A percentile compares a stretch with the other conserved stretches of the same genome.
These are phyloP conservation scores for Galerina marginata DNA, from an alignment of 768 basidiomycete genomes.

Conservation along the genomic window DNA sequence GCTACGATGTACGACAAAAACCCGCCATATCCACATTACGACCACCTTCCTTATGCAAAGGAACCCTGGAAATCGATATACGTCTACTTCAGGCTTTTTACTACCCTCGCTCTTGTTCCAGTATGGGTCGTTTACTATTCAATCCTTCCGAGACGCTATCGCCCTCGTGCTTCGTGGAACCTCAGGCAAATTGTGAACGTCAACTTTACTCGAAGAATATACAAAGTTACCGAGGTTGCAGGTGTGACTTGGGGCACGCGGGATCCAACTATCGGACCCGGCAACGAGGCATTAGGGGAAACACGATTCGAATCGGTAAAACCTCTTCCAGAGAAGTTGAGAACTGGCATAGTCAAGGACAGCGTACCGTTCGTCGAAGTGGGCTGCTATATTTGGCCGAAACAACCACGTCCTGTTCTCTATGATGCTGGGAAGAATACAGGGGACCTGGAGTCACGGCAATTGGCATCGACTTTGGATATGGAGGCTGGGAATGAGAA, in stretches of 20 bases:
- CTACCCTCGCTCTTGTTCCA: conserved; percentile 52
- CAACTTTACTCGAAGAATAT: conserved; percentile 57
- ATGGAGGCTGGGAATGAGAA: conserved; percentile 30
- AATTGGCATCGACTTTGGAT: conserved; percentile 19
- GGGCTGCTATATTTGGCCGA: conserved; percentile 56
- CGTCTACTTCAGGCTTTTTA: conserved; percentile 51
- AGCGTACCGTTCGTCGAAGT: conserved; percentile 46
- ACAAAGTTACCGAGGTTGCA: conserved; percentile 58
- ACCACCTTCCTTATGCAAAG: conserved; percentile 47
- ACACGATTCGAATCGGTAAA: conserved; percentile 56
- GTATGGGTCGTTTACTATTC: conserved; percentile 50
- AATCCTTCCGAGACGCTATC: conserved; percentile 45
- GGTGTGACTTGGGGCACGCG: conserved; percentile 61
- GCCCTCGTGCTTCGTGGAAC: conserved; percentile 57
- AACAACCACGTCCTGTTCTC: conserved; percentile 25
- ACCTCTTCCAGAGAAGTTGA: conserved; percentile 42
- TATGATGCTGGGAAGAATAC: conserved; percentile 8
- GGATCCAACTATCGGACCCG: conserved; percentile 45
- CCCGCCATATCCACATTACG: conserved; percentile 47
- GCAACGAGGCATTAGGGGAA: conserved; percentile 39
- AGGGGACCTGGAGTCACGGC: conserved; percentile 3
- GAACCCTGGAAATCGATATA: conserved; percentile 54
- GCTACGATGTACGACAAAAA: conserved; percentile 33
- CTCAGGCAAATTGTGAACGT: conserved; percentile 54
- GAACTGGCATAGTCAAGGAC: conserved; percentile 48